Evolutionary conservation across 345 rosid species (phyloP).

Genomic region (Pugionium dolabratum): DNA sequence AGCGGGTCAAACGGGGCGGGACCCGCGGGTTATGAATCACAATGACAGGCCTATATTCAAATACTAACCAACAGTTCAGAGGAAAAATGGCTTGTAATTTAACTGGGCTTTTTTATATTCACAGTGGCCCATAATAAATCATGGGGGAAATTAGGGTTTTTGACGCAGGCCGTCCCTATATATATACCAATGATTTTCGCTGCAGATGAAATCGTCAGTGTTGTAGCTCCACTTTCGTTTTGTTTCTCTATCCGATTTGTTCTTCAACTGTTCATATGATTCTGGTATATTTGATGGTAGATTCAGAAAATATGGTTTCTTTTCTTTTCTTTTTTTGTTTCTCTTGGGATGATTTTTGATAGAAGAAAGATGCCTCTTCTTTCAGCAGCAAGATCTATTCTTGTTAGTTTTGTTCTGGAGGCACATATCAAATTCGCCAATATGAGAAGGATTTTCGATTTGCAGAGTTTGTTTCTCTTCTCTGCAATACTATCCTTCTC

Average conservation of each 20-base stretch:
- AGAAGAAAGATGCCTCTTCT: conserved; percentile 50
- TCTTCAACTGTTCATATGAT: background rate
- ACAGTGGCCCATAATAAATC: too few relatives aligned
- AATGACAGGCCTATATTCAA: too few relatives aligned
- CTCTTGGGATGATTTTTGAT: background rate
- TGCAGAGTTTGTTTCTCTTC: conserved; percentile 22
- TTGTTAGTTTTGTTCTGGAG: conserved; percentile 74
- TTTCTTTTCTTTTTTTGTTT: too few relatives aligned
- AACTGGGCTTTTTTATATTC: too few relatives aligned
- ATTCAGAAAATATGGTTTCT: background rate
- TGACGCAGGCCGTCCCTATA: conserved; percentile 20
- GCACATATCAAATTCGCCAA: conserved; percentile 43
- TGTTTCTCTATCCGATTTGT: background rate
- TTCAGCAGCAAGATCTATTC: conserved; percentile 63
- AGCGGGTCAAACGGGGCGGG: too few relatives aligned
- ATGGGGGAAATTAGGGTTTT: conserved; percentile 28
- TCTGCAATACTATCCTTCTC: conserved; percentile 40
- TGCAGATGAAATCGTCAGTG: background rate
- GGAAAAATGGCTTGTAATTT: too few relatives aligned
- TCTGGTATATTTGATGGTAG: background rate
- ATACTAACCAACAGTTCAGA: too few relatives aligned
- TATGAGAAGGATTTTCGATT: conserved; percentile 35
- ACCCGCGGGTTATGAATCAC: too few relatives aligned
- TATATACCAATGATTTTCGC: background rate
- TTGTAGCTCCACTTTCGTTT: too few relatives aligned